These are phyloP conservation scores for Psilocybe azurescens DNA, from an alignment of 768 basidiomycete species.

Conservation along the genomic window DNA sequence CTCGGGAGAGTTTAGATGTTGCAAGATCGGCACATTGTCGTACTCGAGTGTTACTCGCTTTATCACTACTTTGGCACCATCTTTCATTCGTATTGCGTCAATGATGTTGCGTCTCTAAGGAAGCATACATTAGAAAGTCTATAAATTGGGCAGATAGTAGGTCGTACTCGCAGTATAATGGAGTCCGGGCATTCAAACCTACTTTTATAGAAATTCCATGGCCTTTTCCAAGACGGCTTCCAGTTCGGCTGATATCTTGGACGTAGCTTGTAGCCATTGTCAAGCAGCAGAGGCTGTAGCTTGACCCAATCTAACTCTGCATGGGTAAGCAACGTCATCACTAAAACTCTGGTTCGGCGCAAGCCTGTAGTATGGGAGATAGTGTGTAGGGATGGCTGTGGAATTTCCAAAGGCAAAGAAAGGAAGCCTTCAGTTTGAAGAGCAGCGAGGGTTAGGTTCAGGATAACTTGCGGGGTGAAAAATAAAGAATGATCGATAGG, in stretches of 20 bases:
- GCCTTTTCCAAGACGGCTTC: slow-evolving; percentile 13
- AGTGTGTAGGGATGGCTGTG: no score
- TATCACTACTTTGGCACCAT: slow-evolving; percentile 2
- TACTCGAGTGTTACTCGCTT: slow-evolving; percentile 1
- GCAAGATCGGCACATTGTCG: slow-evolving; percentile 8
- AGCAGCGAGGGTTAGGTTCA: no score
- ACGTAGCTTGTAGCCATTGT: slow-evolving; percentile 10
- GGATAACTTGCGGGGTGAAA: no score
- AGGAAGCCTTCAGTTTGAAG: no score
- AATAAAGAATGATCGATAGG: no score
- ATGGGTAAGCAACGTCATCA: neutral
- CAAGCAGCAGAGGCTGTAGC: slow-evolving; percentile 8
- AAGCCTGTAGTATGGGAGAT: no score
- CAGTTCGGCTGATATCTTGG: slow-evolving; percentile 13
- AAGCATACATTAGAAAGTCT: neutral
- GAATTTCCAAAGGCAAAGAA: no score
- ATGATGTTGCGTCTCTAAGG: neutral
- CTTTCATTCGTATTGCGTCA: slow-evolving; percentile 8
- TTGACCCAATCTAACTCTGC: slow-evolving; percentile 4
- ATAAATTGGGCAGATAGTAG: neutral
- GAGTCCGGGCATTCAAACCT: neutral
- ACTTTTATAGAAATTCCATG: neutral
- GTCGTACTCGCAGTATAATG: neutral
- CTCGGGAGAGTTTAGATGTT: slow-evolving; percentile 17
- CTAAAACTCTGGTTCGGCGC: no score